Conservation (phyloP, 2,329 filamentous ascomycete species). For the Calonectria leucothoes region DNA sequence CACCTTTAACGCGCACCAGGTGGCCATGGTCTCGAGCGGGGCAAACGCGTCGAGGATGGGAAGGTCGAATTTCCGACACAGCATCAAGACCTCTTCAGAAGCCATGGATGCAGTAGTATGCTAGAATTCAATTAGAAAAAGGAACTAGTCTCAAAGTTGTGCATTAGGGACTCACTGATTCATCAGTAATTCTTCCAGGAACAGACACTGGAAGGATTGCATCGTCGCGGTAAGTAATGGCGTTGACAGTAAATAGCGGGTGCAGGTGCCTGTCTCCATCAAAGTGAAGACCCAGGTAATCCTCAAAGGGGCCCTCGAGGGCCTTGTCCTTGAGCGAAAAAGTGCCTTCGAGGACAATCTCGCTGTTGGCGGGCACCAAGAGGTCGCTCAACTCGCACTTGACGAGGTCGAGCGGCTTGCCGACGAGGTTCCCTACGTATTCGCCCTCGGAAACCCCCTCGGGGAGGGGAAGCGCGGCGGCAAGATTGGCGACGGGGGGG, state of each 20-base stretch:
- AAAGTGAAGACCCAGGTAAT: slow-evolving; percentile 5
- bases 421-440: slow-evolving; percentile 60
- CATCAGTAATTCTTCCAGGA: slow-evolving; percentile 15
- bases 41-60: slow-evolving; percentile 54
- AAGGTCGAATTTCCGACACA: background rate
- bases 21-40: slow-evolving; percentile 59
- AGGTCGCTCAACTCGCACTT: slow-evolving; percentile 63
- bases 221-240: slow-evolving; percentile 29
- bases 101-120: slow-evolving; percentile 6
- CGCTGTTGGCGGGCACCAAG: slow-evolving; percentile 59
- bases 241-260: slow-evolving; percentile 25
- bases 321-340: slow-evolving; percentile 47
- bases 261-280: background rate
- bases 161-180: background rate
- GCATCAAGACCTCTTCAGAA: background rate
- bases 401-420: slow-evolving; percentile 57
- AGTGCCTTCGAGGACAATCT: slow-evolving; percentile 63
- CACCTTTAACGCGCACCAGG: slow-evolving; percentile 64
- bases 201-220: slow-evolving; percentile 29
- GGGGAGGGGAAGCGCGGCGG: slow-evolving; percentile 30
- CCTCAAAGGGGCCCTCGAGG: slow-evolving; percentile 10
- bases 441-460: slow-evolving; percentile 55
- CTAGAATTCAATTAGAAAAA: background rate
- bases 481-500: background rate
- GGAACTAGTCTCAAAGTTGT: background rate